These are phyloP conservation scores for Phylloporus rhodoxanthus DNA, from an alignment of 768 basidiomycete genomes.

Conservation along the genomic window DNA sequence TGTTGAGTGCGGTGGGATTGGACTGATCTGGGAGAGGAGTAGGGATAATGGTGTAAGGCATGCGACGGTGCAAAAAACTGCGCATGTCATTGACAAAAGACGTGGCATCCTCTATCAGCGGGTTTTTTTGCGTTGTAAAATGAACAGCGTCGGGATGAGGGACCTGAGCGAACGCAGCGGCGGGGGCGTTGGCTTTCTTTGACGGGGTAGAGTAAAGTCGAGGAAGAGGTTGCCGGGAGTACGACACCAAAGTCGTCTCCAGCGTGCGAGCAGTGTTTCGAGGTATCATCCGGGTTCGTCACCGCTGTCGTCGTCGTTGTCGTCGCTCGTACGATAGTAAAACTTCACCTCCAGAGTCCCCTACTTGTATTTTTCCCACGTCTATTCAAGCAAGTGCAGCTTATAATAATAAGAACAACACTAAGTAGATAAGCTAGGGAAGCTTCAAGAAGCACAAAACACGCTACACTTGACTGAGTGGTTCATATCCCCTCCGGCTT, in stretches of 20 bases:
- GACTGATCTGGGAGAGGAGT: slow-evolving; percentile 55
- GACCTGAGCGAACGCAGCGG: slow-evolving; percentile 37
- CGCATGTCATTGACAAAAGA: slow-evolving; percentile 37
- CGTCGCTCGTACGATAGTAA: slow-evolving; percentile 4
- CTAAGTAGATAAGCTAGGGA: neutral
- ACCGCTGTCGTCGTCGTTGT: slow-evolving; percentile 5
- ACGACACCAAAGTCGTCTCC: slow-evolving; percentile 48
- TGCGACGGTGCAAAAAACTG: slow-evolving; percentile 43
- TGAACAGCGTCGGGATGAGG: slow-evolving; percentile 37
- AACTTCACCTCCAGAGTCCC: neutral
- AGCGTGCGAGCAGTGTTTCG: slow-evolving; percentile 23
- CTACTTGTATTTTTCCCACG: neutral
- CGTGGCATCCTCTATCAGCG: slow-evolving; percentile 13
- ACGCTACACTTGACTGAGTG: slow-evolving; percentile 26
- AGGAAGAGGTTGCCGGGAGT: slow-evolving; percentile 58
- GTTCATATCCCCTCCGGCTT: slow-evolving; percentile 32
- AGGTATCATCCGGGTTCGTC: slow-evolving; percentile 24
- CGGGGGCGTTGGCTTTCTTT: slow-evolving; percentile 47
- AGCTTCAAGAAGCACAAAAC: neutral
- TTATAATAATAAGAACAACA: neutral
- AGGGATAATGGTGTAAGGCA: slow-evolving; percentile 56
- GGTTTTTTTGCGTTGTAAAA: slow-evolving; percentile 25
- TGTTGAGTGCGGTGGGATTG: slow-evolving; percentile 33
- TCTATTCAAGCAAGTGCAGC: neutral
- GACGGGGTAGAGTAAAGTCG: slow-evolving; percentile 67